A percentile compares a stretch with the other conserved stretches of the same genome.
Conservation (phyloP, 495 filamentous ascomycete species). For the Haplographium delicatum region DNA sequence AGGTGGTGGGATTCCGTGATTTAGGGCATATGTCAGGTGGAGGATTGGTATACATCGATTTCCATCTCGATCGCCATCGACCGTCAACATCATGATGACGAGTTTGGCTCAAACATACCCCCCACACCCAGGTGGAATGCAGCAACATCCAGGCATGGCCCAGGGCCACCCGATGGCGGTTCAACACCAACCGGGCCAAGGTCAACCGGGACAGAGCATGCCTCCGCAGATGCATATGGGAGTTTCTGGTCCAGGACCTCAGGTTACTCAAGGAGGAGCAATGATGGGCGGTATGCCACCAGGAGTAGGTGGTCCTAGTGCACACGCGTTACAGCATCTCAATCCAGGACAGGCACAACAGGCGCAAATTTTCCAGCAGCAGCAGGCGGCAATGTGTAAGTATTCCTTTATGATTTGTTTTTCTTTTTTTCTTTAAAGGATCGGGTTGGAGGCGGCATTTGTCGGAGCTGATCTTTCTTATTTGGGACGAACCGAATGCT, state of each 20-base stretch:
- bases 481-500: conserved; percentile 14
- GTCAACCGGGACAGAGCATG: conserved; percentile 55
- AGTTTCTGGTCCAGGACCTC: conserved; percentile 73
- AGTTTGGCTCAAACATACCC: conserved; percentile 67
- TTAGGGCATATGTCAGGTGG: conserved; percentile 17
- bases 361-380: conserved; percentile 35
- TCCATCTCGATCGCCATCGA: conserved; percentile 17
- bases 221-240: conserved; percentile 77
- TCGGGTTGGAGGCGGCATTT: background rate
- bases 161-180: conserved; percentile 72
- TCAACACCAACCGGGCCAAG: conserved; percentile 59
- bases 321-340: conserved; percentile 76
- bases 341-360: conserved; percentile 61
- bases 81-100: conserved; percentile 51
- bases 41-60: conserved; percentile 11
- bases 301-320: conserved; percentile 60
- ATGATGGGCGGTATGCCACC: conserved; percentile 75
- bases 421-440: background rate
- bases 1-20: conserved; percentile 12
- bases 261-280: conserved; percentile 72
- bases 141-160: conserved; percentile 64
- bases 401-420: conserved; percentile 20
- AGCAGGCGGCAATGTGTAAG: conserved; percentile 24
- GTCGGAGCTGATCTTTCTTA: background rate
- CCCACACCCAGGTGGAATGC: conserved; percentile 65